phyloP scores from a whole-genome alignment of 2,329 filamentous ascomycete species.

The Colletotrichum limetticola region DNA sequence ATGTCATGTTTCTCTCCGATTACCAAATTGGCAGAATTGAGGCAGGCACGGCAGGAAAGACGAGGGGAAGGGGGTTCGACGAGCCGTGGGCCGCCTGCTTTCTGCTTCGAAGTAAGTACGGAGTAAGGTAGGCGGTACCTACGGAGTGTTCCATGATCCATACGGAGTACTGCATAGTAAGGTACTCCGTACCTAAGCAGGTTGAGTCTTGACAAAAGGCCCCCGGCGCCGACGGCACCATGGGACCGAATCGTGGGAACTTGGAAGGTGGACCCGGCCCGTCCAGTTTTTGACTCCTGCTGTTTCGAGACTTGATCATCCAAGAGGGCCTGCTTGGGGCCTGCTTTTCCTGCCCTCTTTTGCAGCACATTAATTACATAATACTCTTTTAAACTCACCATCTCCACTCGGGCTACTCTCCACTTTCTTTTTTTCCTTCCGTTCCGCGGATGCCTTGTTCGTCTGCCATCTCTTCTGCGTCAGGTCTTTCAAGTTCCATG shows the following conservation, averaged over 20 bases:
- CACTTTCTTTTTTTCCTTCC: background rate
- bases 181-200: too few species aligned
- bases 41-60: background rate
- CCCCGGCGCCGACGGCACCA: constrained; percentile 12
- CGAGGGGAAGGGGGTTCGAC: background rate
- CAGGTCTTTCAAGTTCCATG: background rate
- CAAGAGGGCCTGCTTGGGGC: background rate
- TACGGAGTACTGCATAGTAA: too few species aligned
- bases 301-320: constrained; percentile 29
- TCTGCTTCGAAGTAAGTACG: too few species aligned
- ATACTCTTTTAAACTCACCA: too few species aligned
- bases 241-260: constrained; percentile 13
- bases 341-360: background rate
- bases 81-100: background rate
- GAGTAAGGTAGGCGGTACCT: too few species aligned
- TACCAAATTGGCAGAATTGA: background rate
- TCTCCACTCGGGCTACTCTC: background rate
- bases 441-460: background rate
- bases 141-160: too few species aligned
- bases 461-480: background rate
- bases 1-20: background rate
- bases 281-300: constrained; percentile 26
- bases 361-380: background rate
- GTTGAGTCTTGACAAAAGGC: background rate
- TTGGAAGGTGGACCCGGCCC: constrained; percentile 29